Base-by-base conservation (phyloP, 1,284 basidiomycete species). In the Cryptococcus sp. region DNA sequence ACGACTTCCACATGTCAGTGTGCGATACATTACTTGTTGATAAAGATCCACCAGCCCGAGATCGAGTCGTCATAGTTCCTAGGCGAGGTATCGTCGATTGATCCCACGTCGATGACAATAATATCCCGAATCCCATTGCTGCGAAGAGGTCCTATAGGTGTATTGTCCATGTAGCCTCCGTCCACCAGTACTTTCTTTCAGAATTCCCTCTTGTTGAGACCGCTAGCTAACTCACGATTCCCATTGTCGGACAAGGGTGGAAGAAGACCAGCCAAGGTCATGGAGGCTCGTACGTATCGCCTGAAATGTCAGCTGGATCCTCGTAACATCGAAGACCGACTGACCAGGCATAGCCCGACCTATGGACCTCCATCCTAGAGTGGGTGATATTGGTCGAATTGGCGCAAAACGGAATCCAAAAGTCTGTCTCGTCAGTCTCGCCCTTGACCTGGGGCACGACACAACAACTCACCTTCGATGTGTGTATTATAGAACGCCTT, bases 371-470 rank as follows among this genome's bases (percentile, higher is more conserved):
- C 92, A 98, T 97, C 5, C 85, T 80, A 10, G 91, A 95, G 51
- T 88, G 91, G 44, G 87, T 93, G 68, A 99, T 97, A 66, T 97
- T 97, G n/a, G 95, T 97, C 6, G 93, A 92, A 65, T 97, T 97
- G 74, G 91, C 95, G 75, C 93, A 99, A 76, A 86, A 99, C 2
- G 95, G 94, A 4, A 98, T 78, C 95, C 94, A 98, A 86, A 95
- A 94, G 73, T 95, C 91, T 74, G 45, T n/a, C n/a, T 23, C 48
- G 47, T 44, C 42, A 23, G 19, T 26, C n/a, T n/a, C 44, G 37
- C 31, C 14, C 19, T 9, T 7, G 12, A 14, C 28, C 11, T 24
- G 18, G 10, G 14, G 5, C 26, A 9, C n/a, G 11, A 14, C 18
- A n/a, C 4, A 11, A 7, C 44, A 43, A 58, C 68, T 64, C 47